phyloP scores from a whole-genome alignment of 2,329 filamentous ascomycete genomes.

The Fusarium nygamai region DNA sequence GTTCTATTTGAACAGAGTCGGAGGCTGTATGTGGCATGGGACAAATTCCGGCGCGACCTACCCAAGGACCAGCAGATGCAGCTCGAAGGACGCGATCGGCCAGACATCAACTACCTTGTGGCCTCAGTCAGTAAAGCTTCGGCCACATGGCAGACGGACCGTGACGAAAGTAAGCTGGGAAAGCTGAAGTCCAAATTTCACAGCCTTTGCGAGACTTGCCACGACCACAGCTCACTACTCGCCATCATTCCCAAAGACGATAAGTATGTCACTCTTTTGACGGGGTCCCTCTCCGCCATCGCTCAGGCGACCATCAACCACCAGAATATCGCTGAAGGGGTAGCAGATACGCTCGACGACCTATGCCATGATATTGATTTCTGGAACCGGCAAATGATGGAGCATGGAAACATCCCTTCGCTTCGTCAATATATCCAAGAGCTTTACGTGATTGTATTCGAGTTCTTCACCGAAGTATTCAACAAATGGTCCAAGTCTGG shows the following conservation, averaged over 20 bases:
- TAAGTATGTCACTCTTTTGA: neutral
- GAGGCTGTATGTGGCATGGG: neutral
- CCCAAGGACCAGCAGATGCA: neutral
- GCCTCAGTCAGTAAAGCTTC: rapidly evolving
- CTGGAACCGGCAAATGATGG: neutral
- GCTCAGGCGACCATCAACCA: neutral
- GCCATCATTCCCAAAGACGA: neutral
- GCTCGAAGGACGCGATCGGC: neutral
- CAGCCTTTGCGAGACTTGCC: neutral
- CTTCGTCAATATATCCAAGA: neutral
- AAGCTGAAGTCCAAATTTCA: neutral
- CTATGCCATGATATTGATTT: neutral
- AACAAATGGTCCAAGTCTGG: neutral
- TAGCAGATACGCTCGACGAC: neutral
- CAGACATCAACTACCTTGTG: neutral
- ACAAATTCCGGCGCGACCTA: neutral
- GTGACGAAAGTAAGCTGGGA: neutral
- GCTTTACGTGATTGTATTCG: neutral
- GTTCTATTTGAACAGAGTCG: neutral
- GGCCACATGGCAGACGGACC: neutral
- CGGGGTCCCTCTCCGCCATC: neutral
- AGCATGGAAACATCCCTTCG: neutral
- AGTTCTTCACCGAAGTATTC: neutral
- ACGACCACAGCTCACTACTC: neutral
- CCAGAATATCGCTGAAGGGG: neutral